Conservation (phyloP, 1,139 yeast genomes). For the Sugiyamaella grinbergsii region DNA sequence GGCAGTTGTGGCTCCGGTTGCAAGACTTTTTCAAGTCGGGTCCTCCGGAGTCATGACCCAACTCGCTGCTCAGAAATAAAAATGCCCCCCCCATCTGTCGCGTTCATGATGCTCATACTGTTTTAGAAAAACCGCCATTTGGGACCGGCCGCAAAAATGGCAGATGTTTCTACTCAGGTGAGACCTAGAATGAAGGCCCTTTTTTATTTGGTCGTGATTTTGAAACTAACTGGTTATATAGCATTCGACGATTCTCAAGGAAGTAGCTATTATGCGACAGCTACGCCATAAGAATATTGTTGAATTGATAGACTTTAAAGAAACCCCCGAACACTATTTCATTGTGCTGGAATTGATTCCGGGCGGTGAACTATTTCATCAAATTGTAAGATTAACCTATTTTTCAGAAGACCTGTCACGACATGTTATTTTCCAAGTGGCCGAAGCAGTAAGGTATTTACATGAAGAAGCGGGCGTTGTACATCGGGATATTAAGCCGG, state of each 20-base stretch:
- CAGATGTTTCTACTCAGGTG: constrained; percentile 39
- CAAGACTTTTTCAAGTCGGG: neutral
- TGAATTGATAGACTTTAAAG: constrained; percentile 66
- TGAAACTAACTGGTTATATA: constrained; percentile 31
- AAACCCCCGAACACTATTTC: constrained; percentile 66
- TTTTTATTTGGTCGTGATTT: too few species aligned
- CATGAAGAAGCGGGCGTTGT: constrained; percentile 85
- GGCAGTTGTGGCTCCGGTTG: neutral
- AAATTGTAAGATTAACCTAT: constrained; percentile 87
- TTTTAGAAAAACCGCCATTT: constrained; percentile 31
- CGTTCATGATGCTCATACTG: constrained; percentile 20
- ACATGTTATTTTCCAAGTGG: constrained; percentile 83
- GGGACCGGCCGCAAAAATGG: constrained; percentile 36
- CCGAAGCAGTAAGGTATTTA: constrained; percentile 76
- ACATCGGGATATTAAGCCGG: constrained; percentile 95
- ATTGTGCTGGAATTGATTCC: constrained; percentile 80
- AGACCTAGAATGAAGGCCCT: constrained; percentile 19
- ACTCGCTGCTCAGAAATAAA: neutral
- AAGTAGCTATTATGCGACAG: constrained; percentile 80
- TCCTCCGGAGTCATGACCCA: constrained; percentile 4
- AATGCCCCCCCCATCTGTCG: neutral
- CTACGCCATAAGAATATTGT: constrained; percentile 73
- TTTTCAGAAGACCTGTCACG: constrained; percentile 82
- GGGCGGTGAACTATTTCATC: constrained; percentile 95
- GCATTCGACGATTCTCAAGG: constrained; percentile 68